phyloP scores from a whole-genome alignment of 768 basidiomycete genomes.

The Phanerochaete carnosa region DNA sequence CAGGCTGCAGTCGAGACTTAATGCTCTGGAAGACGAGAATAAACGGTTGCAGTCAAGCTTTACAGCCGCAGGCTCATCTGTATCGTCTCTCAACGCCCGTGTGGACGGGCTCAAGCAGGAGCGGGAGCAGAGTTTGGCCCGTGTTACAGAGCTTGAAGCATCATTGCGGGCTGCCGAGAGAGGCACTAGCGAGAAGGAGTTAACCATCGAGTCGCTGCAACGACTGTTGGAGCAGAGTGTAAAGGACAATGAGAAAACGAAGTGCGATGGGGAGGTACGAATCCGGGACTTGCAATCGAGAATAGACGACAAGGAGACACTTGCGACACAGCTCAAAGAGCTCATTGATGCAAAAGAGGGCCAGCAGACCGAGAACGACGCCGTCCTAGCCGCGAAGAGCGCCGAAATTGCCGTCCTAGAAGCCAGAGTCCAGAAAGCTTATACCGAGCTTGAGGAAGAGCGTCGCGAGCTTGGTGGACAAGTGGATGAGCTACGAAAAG shows the following conservation, averaged over 20 bases:
- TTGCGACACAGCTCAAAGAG: constrained; percentile 48
- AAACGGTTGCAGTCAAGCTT: constrained; percentile 42
- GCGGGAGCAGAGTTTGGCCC: constrained; percentile 38
- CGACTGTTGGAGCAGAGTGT: constrained; percentile 34
- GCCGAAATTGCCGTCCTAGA: constrained; percentile 58
- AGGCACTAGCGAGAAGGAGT: constrained; percentile 40
- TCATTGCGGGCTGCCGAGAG: constrained; percentile 40
- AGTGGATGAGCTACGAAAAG: constrained; percentile 81
- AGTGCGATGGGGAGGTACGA: constrained; percentile 41
- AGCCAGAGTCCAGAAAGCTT: constrained; percentile 40
- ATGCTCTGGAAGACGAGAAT: constrained; percentile 70
- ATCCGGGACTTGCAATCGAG: constrained; percentile 41
- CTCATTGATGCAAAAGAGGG: constrained; percentile 50
- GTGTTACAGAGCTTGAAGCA: constrained; percentile 41
- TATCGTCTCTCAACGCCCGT: constrained; percentile 8
- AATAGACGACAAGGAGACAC: constrained; percentile 40
- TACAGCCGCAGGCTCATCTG: constrained; percentile 16
- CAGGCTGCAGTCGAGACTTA: constrained; percentile 45
- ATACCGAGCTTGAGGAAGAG: constrained; percentile 52
- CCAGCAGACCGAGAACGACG: constrained; percentile 45
- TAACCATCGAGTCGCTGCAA: constrained; percentile 46
- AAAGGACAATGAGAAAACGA: constrained; percentile 43
- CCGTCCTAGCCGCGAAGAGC: constrained; percentile 52
- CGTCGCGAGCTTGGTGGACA: constrained; percentile 64
- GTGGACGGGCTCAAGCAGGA: constrained; percentile 37